These are phyloP conservation scores for Camellia sinensis DNA, from an alignment of 148 eudicot species.

Conservation along the genomic window DNA sequence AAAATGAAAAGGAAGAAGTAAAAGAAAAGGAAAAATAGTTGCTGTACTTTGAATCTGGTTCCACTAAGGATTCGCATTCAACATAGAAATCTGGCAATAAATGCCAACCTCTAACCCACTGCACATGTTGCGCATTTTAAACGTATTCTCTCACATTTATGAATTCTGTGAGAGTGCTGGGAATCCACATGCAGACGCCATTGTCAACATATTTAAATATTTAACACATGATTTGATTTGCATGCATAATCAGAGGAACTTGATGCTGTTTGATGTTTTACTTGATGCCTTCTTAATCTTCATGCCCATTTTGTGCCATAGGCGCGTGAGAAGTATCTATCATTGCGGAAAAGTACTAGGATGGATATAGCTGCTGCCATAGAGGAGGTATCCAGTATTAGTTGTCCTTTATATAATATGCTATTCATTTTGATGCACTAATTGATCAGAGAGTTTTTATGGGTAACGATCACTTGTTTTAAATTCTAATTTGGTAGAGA, in stretches of 20 bases:
- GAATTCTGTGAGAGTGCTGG: not conserved
- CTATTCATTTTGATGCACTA: not conserved
- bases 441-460: constrained; percentile 25
- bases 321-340: constrained; percentile 80
- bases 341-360: constrained; percentile 74
- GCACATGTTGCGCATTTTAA: not conserved
- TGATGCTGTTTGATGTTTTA: not conserved
- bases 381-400: constrained; percentile 67
- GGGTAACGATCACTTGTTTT: constrained; percentile 35
- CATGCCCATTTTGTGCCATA: constrained; percentile 28
- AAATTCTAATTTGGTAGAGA: constrained; percentile 68
- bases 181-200: not conserved
- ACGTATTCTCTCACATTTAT: not conserved
- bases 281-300: constrained; percentile 1
- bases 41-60: not conserved
- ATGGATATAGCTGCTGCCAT: constrained; percentile 61
- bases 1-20: not conserved
- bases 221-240: not conserved
- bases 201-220: not conserved
- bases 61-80: not conserved
- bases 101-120: not conserved
- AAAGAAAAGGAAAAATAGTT: not conserved
- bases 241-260: not conserved
- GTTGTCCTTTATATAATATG: not conserved
- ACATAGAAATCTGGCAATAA: not conserved